Conservation (phyloP, 1,284 basidiomycete species). For the Caloboletus firmus region DNA sequence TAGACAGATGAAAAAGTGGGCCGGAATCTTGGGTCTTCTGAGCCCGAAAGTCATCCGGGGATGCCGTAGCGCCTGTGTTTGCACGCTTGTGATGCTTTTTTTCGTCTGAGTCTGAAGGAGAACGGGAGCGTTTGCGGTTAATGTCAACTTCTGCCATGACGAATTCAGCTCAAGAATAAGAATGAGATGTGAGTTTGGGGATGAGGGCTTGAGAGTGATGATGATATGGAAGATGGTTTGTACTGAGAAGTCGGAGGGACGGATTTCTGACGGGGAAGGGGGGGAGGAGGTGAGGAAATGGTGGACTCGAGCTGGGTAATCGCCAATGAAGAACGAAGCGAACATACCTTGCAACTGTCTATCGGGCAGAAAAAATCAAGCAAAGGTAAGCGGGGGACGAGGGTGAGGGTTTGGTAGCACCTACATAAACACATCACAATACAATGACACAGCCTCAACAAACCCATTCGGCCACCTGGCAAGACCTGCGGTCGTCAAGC, state of each 20-base stretch:
- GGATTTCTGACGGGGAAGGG: conserved; percentile 33
- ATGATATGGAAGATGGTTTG: conserved; percentile 44
- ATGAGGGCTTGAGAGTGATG: conserved; percentile 39
- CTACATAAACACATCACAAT: conserved; percentile 27
- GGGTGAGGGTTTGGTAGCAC: conserved; percentile 4
- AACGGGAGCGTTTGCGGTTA: conserved; percentile 81
- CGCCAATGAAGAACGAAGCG: conserved; percentile 22
- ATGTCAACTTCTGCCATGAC: conserved; percentile 80
- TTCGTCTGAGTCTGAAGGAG: conserved; percentile 76
- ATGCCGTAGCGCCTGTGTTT: conserved; percentile 67
- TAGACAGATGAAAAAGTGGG: conserved; percentile 45
- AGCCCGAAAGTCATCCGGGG: conserved; percentile 55
- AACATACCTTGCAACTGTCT: conserved; percentile 32
- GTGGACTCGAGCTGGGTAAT: conserved; percentile 38
- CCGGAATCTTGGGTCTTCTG: conserved; percentile 41
- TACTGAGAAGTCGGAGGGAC: conserved; percentile 34
- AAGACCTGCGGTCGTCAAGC: conserved; percentile 45
- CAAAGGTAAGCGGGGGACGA: background rate
- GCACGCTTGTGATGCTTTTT: conserved; percentile 78
- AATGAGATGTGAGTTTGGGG: conserved; percentile 42
- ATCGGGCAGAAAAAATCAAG: background rate
- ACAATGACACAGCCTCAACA: conserved; percentile 38
- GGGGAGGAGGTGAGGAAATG: conserved; percentile 38
- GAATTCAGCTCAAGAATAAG: conserved; percentile 53
- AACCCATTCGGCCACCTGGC: conserved; percentile 52